Conservation (phyloP, 768 basidiomycete genomes). For the Hemileccinum rubropunctum region DNA sequence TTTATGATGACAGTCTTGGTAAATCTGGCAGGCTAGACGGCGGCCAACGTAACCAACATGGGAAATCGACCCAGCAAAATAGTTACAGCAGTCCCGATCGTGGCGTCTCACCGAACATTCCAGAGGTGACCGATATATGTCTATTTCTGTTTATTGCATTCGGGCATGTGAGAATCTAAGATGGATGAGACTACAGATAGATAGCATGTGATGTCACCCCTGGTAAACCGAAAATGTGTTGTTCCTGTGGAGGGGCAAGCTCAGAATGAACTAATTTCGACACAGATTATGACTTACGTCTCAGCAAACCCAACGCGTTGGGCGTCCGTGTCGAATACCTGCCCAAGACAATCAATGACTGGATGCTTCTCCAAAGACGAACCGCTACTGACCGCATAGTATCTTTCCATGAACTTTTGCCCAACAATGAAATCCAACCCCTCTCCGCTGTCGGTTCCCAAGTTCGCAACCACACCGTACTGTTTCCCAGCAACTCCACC, state of each 20-base stretch:
- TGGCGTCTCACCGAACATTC: neutral
- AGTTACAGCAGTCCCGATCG: neutral
- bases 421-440: conserved; percentile 17
- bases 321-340: conserved; percentile 17
- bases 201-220: neutral
- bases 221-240: conserved; percentile 15
- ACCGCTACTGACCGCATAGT: conserved; percentile 9
- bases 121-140: neutral
- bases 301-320: conserved; percentile 13
- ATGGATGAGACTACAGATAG: neutral
- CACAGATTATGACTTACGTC: conserved; percentile 17
- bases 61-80: neutral
- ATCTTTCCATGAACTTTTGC: conserved; percentile 18
- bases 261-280: neutral
- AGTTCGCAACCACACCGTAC: conserved; percentile 6
- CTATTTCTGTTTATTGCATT: neutral
- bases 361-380: neutral
- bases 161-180: neutral
- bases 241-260: conserved; percentile 6
- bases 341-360: neutral
- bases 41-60: neutral
- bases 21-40: neutral
- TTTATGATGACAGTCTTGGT: too few species aligned
- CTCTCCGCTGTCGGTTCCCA: neutral
- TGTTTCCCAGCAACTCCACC: conserved; percentile 7